Base-by-base conservation (phyloP, 2,329 filamentous ascomycete species). In the Apiospora koreana region DNA sequence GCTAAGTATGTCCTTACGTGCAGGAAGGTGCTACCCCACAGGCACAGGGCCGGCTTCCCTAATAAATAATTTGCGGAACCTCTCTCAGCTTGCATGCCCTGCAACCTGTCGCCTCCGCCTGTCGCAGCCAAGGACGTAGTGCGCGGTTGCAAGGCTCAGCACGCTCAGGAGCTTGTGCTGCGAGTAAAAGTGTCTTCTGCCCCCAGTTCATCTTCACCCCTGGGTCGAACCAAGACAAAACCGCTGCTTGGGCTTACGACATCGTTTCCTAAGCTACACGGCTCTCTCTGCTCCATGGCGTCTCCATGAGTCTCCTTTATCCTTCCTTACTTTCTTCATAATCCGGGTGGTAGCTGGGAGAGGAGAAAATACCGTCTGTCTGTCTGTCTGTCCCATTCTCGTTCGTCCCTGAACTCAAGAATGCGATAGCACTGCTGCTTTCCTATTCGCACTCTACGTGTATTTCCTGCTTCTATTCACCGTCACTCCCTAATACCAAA, bases 191-290 rank as follows among this genome's bases (percentile, higher is more conserved):
- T 35, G 54, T 62, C 54, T n/a, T 62, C 31, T 21, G 50, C 54
- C 54, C 54, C 54, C 54, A 31, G 35, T 62, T 62, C 31, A 18
- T 18, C 31, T 62, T 62, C 31, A 62, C 54, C 54, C 54, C 54
- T 62, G 54, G 54, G 28, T n/a, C 54, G 54, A n/a, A 35, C 54
- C 54, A 62, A 62, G 54, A 62, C 54, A 62, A 38, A 62, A 35
- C 31, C 12, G 54, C 21, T 21, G 54, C 54, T 35, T 38, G 54
- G 54, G 54, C 54, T 62, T 62, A 62, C 54, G 54, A 62, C 54
- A 62, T 62, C 54, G 54, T 62, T 62, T 62, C 54, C 54, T 62
- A 62, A 38, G 8, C 50, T 23, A 28, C 21, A 62, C 54, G 28
- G 31, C 31, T 43, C 28, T 62, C 54, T 62, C 35, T 31, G 31